Evolutionary conservation across 495 filamentous ascomycete genomes (phyloP).

Genomic region (Saxophila tyrrhenica): DNA sequence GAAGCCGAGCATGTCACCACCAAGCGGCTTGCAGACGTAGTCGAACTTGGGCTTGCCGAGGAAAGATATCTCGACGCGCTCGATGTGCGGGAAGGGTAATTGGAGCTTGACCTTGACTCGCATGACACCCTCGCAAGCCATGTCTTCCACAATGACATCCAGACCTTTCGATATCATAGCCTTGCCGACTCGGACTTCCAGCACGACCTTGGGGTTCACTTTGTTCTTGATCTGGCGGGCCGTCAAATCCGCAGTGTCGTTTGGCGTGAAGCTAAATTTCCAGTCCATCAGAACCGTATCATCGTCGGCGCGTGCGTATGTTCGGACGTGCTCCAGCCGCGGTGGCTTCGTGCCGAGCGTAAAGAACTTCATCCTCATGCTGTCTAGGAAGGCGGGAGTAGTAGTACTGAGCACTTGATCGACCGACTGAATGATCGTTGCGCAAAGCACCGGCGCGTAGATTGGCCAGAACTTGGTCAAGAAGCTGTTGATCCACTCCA

Average conservation of each 20-base stretch:
- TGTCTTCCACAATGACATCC: slow-evolving; percentile 95
- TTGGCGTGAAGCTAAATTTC: slow-evolving; percentile 98
- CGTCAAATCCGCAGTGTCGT: slow-evolving; percentile 85
- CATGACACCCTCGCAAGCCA: slow-evolving; percentile 90
- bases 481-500: slow-evolving; percentile 99
- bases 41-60: slow-evolving; percentile 66
- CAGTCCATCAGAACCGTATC: slow-evolving; percentile 98
- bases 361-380: slow-evolving; percentile 81
- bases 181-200: slow-evolving; percentile 88
- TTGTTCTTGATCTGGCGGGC: slow-evolving; percentile 81
- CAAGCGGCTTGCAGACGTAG: slow-evolving; percentile 94
- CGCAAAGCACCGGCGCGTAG: slow-evolving; percentile 83
- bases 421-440: slow-evolving; percentile 82
- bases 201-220: slow-evolving; percentile 89
- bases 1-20: slow-evolving; percentile 88
- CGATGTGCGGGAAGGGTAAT: slow-evolving; percentile 87
- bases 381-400: slow-evolving; percentile 87
- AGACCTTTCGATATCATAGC: slow-evolving; percentile 91
- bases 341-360: slow-evolving; percentile 90
- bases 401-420: slow-evolving; percentile 89
- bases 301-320: slow-evolving; percentile 89
- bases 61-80: slow-evolving; percentile 86
- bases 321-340: slow-evolving; percentile 92
- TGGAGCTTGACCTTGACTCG: slow-evolving; percentile 95
- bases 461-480: slow-evolving; percentile 99